Conservation (phyloP, 495 filamentous ascomycete genomes). For the Podospora fimiseda region DNA sequence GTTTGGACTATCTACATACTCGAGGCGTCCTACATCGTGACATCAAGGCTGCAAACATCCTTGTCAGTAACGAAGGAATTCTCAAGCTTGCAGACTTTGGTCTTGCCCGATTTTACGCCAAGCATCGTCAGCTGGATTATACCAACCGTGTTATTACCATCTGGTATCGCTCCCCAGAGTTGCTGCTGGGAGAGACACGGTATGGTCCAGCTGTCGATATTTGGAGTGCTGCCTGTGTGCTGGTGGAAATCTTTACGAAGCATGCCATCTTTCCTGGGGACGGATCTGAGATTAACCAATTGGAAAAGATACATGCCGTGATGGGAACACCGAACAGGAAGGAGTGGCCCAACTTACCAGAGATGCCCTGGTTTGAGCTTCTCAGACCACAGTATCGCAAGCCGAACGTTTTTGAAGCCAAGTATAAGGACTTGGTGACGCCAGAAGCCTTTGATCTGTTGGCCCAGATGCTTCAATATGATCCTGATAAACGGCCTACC, state of each 20-base stretch:
- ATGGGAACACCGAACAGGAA: constrained; percentile 78
- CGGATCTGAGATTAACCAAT: constrained; percentile 86
- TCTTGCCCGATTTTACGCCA: constrained; percentile 93
- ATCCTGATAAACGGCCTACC: constrained; percentile 76
- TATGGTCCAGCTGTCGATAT: constrained; percentile 95
- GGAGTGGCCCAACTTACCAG: constrained; percentile 81
- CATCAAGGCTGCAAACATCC: constrained; percentile 90
- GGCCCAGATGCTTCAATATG: constrained; percentile 73
- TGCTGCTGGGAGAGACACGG: constrained; percentile 87
- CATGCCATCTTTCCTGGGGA: constrained; percentile 95
- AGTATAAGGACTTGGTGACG: constrained; percentile 67
- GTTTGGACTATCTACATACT: constrained; percentile 88
- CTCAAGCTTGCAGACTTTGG: constrained; percentile 97
- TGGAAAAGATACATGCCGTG: constrained; percentile 92
- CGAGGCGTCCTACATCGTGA: constrained; percentile 92
- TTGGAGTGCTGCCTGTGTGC: constrained; percentile 95
- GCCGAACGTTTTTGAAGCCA: constrained; percentile 73
- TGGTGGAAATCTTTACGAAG: constrained; percentile 93
- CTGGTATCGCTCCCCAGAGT: constrained; percentile 93
- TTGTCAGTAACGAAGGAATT: constrained; percentile 80
- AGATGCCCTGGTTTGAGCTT: constrained; percentile 95
- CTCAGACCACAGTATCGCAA: constrained; percentile 68
- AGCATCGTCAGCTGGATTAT: constrained; percentile 88
- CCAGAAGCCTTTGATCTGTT: constrained; percentile 79
- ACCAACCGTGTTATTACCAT: constrained; percentile 98